Base-by-base conservation (phyloP, 306 rosid genomes). In the Sesbania bispinosa region DNA sequence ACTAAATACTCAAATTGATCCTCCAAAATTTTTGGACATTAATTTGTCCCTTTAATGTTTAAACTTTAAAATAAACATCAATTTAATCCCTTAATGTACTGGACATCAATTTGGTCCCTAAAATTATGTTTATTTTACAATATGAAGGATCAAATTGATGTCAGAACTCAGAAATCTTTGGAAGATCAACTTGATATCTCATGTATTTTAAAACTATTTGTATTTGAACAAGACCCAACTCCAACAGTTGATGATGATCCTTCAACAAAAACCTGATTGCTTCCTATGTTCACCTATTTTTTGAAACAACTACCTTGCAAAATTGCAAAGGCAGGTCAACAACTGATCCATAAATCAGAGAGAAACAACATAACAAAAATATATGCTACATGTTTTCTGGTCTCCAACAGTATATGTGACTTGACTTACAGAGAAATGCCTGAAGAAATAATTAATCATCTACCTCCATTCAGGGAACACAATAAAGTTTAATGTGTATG, bases 221-320 rank as follows among this genome's bases (percentile, higher is more conserved):
- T 43, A 26, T 26, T 41, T 64, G 55, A 64, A 43, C 41, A 14
- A n/a, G 53, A 41, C 23, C 10, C 52, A 64, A 43, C 10, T 15
- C 57, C 57, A 65, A 6, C 6, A 13, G 21, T 42, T 6, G 14
- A n/a, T 42, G 39, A n/a, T 27, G 39, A 64, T 46, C 58, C 71
- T 26, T 45, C 42, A 27, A 45, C 13, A 45, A 45, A 27, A 43
- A 15, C n/a, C 87, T n/a, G n/a, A n/a, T n/a, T n/a, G n/a, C n/a
- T n/a, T n/a, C n/a, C n/a, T n/a, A n/a, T n/a, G n/a, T n/a, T n/a
- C n/a, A n/a, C n/a, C n/a, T n/a, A n/a, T n/a, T n/a, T n/a, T n/a
- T n/a, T n/a, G n/a, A n/a, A n/a, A n/a, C n/a, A n/a, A n/a, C n/a
- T n/a, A n/a, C n/a, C n/a, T n/a, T n/a, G n/a, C n/a, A n/a, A n/a